Evolutionary conservation across 805 yeast genomes (phyloP), one percentile per base, ranked within the genome.

Genomic region (Barnettozyma wickerhamii): DNA sequence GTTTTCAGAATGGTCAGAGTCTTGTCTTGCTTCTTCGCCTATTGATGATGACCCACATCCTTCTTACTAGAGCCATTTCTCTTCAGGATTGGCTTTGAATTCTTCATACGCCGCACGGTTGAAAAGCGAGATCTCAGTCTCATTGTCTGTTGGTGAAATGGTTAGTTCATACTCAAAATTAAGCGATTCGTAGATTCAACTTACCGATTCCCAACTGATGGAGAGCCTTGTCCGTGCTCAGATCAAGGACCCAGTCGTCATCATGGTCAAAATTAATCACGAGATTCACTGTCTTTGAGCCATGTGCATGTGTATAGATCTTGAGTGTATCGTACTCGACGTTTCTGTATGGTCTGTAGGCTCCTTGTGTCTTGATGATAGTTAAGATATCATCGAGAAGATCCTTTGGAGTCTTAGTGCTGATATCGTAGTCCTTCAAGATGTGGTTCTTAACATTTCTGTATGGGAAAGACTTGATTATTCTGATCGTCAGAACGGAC

Each of bases 231-330:
- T 59, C 39, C 62, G 49, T 30, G 30, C 68, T 66, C 7, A 53
- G 29, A 35, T 53, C 52, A 40, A 85, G 59, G 5, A 85, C 66
- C 89, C 95, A 84, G 42, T 79, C 82, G 6, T 81, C 84, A 53
- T 80, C 86, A 54, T 90, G 81, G 20, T 87, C 96, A 59, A 93
- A 75, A 59, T 93, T 93, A 47, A 93, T 84, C 35, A 89, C 93
- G 50, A 93, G 70, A 57, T 93, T 89, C 78, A 89, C 84, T 2
- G 96, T 86, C 64, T 93, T 93, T 23, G 95, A 76, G 10, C 95
- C 93, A 61, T 91, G 98, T 0, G 99, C 98, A 58, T 88, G 89
- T 21, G 96, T 84, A 64, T 93, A 93, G 6, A 93, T 73, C 62
- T 93, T 93, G 42, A 91, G 60, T 0, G 90, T 70, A 56, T 91